phyloP scores from a whole-genome alignment of 2,329 filamentous ascomycete genomes.

The Phyllachora maydis region DNA sequence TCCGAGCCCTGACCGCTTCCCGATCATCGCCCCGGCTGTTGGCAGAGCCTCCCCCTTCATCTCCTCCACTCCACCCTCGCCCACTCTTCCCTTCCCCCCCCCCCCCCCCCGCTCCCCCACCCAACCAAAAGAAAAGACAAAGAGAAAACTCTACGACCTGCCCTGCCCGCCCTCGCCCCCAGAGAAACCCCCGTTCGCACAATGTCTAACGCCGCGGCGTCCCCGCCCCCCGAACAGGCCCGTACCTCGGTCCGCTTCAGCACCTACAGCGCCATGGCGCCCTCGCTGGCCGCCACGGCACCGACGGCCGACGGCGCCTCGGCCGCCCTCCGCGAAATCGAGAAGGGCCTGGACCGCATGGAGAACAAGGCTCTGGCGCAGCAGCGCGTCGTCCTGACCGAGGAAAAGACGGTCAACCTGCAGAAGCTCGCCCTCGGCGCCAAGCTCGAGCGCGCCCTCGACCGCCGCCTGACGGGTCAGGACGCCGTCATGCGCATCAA shows the following conservation, averaged over 20 bases:
- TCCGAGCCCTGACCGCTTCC: background rate
- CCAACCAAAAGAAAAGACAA: too few relatives aligned
- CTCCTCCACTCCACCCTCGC: constrained; percentile 2
- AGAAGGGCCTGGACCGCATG: constrained; percentile 64
- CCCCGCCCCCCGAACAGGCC: too few relatives aligned
- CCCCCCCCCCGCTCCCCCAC: too few relatives aligned
- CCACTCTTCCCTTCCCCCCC: too few relatives aligned
- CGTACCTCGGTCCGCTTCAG: constrained; percentile 35
- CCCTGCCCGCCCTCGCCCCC: too few relatives aligned
- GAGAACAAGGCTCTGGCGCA: constrained; percentile 70
- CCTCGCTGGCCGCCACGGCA: constrained; percentile 36
- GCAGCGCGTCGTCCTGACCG: constrained; percentile 61
- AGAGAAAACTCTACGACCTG: too few relatives aligned
- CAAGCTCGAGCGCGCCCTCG: constrained; percentile 75
- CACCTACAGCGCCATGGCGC: constrained; percentile 38
- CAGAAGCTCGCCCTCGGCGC: constrained; percentile 75
- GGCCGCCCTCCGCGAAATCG: constrained; percentile 46
- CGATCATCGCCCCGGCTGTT: too few relatives aligned
- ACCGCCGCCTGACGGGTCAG: constrained; percentile 69
- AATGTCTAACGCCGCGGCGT: too few relatives aligned
- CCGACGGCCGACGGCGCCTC: constrained; percentile 30
- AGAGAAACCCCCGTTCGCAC: too few relatives aligned
- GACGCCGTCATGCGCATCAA: constrained; percentile 71
- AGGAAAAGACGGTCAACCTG: constrained; percentile 64
- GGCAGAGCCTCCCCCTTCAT: too few relatives aligned